These are phyloP conservation scores for Botryotinia calthae DNA, from an alignment of 2,329 filamentous ascomycete species.

Conservation along the genomic window DNA sequence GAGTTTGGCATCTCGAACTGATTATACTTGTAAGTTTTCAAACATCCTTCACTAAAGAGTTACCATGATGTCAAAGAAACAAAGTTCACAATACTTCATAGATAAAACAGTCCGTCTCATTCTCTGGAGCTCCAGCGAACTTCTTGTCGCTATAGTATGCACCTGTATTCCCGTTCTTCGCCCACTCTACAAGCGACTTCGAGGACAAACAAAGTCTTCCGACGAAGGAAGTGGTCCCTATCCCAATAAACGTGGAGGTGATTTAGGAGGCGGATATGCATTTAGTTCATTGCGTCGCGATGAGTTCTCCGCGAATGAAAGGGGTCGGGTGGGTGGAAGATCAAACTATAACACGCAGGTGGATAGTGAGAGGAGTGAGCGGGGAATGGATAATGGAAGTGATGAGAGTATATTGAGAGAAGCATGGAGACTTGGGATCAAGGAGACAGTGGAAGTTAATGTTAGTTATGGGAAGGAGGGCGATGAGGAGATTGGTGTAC, in stretches of 20 bases:
- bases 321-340: neutral
- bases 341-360: neutral
- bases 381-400: conserved; percentile 13
- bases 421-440: conserved; percentile 8
- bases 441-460: conserved; percentile 8
- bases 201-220: conserved; percentile 2
- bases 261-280: neutral
- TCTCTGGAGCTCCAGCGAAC: conserved; percentile 15
- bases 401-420: conserved; percentile 16
- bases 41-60: neutral
- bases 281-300: conserved; percentile 12
- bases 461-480: neutral
- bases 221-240: neutral
- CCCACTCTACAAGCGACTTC: conserved; percentile 3
- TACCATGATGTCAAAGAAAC: neutral
- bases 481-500: neutral
- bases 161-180: conserved; percentile 10
- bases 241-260: neutral
- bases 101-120: conserved; percentile 13
- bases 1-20: neutral
- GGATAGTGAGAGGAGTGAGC: neutral
- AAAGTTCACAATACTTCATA: neutral
- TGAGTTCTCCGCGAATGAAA: neutral
- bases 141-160: conserved; percentile 17
- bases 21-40: conserved; percentile 17